Evolutionary conservation across 2,329 filamentous ascomycete species (phyloP).

Genomic region (Cladosporium sp.): DNA sequence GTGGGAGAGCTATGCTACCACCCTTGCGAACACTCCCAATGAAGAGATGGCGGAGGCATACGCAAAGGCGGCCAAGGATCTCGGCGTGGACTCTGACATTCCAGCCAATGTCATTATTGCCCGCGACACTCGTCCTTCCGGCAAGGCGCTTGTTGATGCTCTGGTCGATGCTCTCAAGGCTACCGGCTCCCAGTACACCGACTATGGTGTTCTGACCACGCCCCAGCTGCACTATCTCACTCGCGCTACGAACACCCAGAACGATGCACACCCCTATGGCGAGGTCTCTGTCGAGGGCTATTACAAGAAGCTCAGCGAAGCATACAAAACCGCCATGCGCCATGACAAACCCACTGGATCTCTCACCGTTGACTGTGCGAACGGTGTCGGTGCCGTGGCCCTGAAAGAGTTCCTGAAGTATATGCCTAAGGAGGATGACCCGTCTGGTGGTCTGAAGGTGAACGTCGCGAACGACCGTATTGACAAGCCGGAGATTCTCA

Average conservation of each 20-base stretch:
- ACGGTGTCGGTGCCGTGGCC: conserved; percentile 92
- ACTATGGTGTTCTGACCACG: conserved; percentile 89
- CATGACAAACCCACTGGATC: conserved; percentile 66
- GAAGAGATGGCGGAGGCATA: conserved; percentile 71
- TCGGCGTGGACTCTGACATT: conserved; percentile 61
- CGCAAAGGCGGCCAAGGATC: conserved; percentile 64
- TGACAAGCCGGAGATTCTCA: conserved; percentile 79
- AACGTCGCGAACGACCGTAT: conserved; percentile 91
- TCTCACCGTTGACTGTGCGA: conserved; percentile 88
- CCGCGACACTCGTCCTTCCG: conserved; percentile 87
- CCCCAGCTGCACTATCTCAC: conserved; percentile 98
- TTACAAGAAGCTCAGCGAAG: conserved; percentile 82
- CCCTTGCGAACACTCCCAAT: conserved; percentile 79
- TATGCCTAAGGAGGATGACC: conserved; percentile 58
- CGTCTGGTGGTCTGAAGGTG: conserved; percentile 62
- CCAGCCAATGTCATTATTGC: conserved; percentile 81
- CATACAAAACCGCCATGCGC: conserved; percentile 77
- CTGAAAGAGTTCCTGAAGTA: conserved; percentile 79
- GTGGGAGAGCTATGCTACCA: conserved; percentile 86
- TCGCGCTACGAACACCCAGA: conserved; percentile 87
- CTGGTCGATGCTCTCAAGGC: conserved; percentile 74
- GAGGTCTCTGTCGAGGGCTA: conserved; percentile 85
- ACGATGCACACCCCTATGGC: conserved; percentile 80
- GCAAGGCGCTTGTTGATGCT: conserved; percentile 72
- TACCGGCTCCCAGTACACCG: conserved; percentile 65